Conservation (phyloP, 345 rosid genomes). For the Raphanus raphanistrum region DNA sequence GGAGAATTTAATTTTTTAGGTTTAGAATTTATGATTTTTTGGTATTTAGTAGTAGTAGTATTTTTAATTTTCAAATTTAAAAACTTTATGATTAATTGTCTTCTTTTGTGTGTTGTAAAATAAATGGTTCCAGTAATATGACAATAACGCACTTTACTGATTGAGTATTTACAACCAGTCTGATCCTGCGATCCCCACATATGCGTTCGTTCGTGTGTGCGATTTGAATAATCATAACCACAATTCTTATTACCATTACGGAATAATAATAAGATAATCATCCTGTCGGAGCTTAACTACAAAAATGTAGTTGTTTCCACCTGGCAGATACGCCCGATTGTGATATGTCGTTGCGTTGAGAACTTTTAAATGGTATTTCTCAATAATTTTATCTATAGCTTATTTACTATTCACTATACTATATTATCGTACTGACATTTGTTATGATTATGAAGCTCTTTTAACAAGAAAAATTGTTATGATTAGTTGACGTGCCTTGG, state of each 20-base stretch:
- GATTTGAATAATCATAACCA: slow-evolving; percentile 5
- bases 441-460: background rate
- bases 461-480: background rate
- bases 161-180: background rate
- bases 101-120: background rate
- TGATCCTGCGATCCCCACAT: slow-evolving; percentile 1
- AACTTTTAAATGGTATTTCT: background rate
- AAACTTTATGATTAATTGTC: background rate
- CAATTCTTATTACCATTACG: background rate
- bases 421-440: slow-evolving; percentile 9
- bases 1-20: slow-evolving; percentile 27
- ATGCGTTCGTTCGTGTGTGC: slow-evolving; percentile 17
- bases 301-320: slow-evolving; percentile 17
- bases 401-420: background rate
- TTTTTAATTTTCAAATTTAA: background rate
- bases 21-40: background rate
- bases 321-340: slow-evolving; percentile 15
- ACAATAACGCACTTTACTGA: slow-evolving; percentile 4
- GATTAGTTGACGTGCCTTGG: background rate
- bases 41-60: background rate
- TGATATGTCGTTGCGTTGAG: slow-evolving; percentile 13
- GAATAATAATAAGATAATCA: background rate
- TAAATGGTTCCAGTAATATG: background rate
- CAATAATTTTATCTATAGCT: too few relatives aligned
- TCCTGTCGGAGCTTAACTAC: slow-evolving; percentile 2